Base-by-base conservation (phyloP, 2,329 filamentous ascomycete genomes). In the Macrophomina pseudophaseolina region DNA sequence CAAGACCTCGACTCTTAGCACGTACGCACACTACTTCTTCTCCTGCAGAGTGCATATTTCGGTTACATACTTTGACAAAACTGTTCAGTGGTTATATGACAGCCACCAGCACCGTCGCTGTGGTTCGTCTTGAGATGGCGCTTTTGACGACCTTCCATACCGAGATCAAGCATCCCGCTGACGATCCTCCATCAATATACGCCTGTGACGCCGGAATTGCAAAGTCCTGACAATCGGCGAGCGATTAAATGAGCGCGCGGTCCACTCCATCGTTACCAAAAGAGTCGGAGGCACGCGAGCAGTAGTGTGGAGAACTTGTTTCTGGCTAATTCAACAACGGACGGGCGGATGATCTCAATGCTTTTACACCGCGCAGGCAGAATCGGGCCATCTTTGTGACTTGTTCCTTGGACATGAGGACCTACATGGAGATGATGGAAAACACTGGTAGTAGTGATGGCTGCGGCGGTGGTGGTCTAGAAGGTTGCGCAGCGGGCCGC, bases 401-500 rank as follows among this genome's bases (percentile, higher is more conserved):
- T 44, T 18, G 23, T 23, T 28, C 30, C 18, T 33, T 59, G 56
- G 56, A 46, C 48, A 59, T 59, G 40, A 59, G 40, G 56, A 59
- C 40, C 56, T 46, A 40, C 56, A 59, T n/a, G 40, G 44, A 12
- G 40, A 59, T 32, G 11, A 23, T 23, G 23, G 23, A 23, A 23
- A 23, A 23, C 23, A 23, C 23, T 23, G 23, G 23, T 23, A 3
- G 23, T 23, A 2, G 23, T 23, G 23, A 3, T 23, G 23, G 23
- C 23, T 23, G 23, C 23, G 23, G 23, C 23, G 23, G 23, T 23
- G 23, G 23, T 23, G 52, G 18, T 12, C 18, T 23, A 32, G 38
- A 58, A 58, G 56, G 28, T 48, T 59, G 40, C 40, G 56, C 56
- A 46, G 56, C 56, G 56, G 56, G 14, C 40, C 56, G 56, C 56